Percentiles rank a stretch among this genome's conserved stretches.
These are phyloP conservation scores for Marvania coccoides DNA, from an alignment of 139 green algal genomes.

Conservation along the genomic window DNA sequence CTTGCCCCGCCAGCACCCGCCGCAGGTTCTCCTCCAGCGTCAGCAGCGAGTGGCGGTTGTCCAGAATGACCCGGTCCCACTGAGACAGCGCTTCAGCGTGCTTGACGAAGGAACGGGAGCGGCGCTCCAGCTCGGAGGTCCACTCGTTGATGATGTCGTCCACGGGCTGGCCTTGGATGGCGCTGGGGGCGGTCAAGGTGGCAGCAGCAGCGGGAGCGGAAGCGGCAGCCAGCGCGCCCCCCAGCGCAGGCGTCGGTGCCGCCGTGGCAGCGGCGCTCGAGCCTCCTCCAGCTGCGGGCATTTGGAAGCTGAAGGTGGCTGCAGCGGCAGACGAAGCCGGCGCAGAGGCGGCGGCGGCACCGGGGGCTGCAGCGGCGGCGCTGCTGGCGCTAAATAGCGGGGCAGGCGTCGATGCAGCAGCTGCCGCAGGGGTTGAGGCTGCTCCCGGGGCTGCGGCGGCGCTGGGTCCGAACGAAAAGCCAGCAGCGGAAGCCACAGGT, in stretches of 20 bases:
- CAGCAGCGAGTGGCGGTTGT: constrained; percentile 68
- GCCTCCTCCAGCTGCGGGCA: not conserved
- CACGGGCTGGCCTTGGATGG: constrained; percentile 42
- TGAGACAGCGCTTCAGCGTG: constrained; percentile 65
- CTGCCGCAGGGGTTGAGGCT: not conserved
- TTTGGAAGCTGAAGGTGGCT: not conserved
- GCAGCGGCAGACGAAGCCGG: constrained; percentile 2
- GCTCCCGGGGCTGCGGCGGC: not conserved
- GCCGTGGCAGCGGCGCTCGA: not conserved
- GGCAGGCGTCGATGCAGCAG: not conserved
- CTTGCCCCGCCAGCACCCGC: constrained; percentile 55
- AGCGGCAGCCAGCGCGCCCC: not conserved
- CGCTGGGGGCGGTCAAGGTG: constrained; percentile 10
- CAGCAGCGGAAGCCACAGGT: not conserved
- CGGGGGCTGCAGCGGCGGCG: not conserved
- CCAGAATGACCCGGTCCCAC: constrained; percentile 78
- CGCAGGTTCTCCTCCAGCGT: constrained; percentile 58
- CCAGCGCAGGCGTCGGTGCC: not conserved
- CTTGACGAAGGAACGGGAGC: constrained; percentile 64
- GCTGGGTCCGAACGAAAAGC: not conserved
- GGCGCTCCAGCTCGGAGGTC: constrained; percentile 71
- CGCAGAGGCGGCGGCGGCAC: not conserved
- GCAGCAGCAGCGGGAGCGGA: not conserved
- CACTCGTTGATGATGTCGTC: constrained; percentile 68
- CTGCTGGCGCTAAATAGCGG: not conserved